A percentile compares a stretch with the other conserved stretches of the same genome.
phyloP scores from a whole-genome alignment of 148 eudicot species.

The Rhododendron molle region DNA sequence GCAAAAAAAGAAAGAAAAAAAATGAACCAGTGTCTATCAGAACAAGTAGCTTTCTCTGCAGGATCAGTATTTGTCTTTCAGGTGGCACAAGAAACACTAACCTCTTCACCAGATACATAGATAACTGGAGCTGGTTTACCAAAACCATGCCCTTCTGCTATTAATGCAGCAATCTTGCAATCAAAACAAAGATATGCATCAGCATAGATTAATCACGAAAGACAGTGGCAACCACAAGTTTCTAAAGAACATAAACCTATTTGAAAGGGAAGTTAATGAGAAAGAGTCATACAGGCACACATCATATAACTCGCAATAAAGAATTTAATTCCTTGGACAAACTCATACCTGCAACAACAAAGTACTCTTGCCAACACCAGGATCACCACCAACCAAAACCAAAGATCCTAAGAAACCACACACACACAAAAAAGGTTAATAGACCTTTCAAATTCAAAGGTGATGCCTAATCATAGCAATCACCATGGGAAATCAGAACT shows the following conservation, averaged over 20 bases:
- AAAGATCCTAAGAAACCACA: constrained; percentile 59
- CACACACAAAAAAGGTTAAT: background rate
- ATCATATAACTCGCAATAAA: background rate
- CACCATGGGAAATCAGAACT: background rate
- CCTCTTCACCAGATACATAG: constrained; percentile 99
- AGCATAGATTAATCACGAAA: constrained; percentile 8
- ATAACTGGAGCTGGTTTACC: constrained; percentile 62
- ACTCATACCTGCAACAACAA: constrained; percentile 67
- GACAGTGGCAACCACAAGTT: background rate
- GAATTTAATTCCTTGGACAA: background rate
- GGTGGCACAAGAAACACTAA: constrained; percentile 25
- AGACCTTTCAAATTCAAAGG: background rate
- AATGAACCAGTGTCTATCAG: background rate
- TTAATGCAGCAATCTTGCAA: constrained; percentile 76
- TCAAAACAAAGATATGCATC: constrained; percentile 25
- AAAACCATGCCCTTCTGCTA: constrained; percentile 58
- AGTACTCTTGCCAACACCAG: constrained; percentile 99
- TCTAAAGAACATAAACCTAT: background rate
- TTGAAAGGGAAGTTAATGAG: constrained; percentile 2
- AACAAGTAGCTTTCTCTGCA: background rate
- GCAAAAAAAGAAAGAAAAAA: background rate
- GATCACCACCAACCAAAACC: constrained; percentile 94
- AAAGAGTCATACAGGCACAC: background rate
- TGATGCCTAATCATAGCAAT: background rate
- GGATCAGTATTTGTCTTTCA: background rate